Conservation (phyloP, 306 rosid species). For the Gastrolobium villosum region DNA sequence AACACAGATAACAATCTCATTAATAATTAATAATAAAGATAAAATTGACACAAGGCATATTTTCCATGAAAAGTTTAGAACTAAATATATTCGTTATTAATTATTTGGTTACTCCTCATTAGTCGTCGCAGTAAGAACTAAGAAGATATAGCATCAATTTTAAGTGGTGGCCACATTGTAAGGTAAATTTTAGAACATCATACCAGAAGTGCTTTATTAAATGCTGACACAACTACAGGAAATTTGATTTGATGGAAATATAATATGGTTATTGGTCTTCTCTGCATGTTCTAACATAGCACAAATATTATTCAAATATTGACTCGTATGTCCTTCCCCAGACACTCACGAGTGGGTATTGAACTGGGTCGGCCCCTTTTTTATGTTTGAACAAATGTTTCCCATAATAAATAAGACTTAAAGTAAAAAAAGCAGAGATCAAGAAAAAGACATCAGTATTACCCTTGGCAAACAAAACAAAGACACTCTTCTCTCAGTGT, state of each 20-base stretch:
- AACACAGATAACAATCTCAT: background rate
- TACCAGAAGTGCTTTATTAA: no score
- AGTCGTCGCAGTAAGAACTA: background rate
- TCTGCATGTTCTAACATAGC: no score
- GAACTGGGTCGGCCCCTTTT: no score
- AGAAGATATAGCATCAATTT: background rate
- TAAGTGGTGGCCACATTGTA: background rate
- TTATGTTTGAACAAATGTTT: background rate
- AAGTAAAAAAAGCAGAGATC: background rate
- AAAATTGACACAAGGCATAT: no score
- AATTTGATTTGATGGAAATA: no score
- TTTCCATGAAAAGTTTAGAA: no score
- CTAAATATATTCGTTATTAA: background rate
- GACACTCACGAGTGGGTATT: no score
- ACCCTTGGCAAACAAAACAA: background rate
- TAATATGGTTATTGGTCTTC: background rate
- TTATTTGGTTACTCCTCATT: background rate
- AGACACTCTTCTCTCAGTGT: background rate
- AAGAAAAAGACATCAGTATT: background rate
- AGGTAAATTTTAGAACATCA: background rate
- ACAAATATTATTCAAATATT: background rate
- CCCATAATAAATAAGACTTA: background rate
- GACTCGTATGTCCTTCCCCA: no score
- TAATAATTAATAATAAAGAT: no score
- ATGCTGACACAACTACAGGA: no score